Percentiles rank a stretch among this genome's conserved stretches.
Evolutionary conservation across 331 rosid species (phyloP).

Genomic region (Telfairia occidentalis): DNA sequence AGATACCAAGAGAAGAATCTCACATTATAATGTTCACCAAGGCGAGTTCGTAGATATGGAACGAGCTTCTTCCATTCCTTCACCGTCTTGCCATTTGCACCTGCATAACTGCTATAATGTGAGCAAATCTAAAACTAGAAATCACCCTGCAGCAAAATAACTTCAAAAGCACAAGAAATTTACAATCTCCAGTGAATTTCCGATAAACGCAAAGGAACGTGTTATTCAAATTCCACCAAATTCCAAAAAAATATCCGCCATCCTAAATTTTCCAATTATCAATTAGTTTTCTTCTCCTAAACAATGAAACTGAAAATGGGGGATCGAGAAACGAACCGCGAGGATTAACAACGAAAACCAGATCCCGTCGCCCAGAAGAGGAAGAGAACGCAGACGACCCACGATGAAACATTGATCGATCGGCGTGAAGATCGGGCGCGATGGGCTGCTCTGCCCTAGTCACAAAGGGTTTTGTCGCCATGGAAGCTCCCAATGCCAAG

Average conservation of each 20-base stretch:
- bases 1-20: constrained; percentile 5
- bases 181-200: not conserved
- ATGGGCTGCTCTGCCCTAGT: constrained; percentile 55
- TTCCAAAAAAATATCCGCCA: not conserved
- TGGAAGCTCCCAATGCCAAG: constrained; percentile 34
- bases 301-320: constrained; percentile 2
- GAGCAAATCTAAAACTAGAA: not conserved
- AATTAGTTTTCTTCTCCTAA: not conserved
- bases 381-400: constrained; percentile 34
- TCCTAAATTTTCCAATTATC: not conserved
- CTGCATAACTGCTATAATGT: constrained; percentile 28
- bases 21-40: constrained; percentile 64
- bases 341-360: constrained; percentile 90
- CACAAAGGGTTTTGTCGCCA: constrained; percentile 35
- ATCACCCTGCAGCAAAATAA: not conserved
- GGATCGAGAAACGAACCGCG: constrained; percentile 23
- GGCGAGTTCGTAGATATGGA: constrained; percentile 75
- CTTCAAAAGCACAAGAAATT: not conserved
- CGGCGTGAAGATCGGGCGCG: constrained; percentile 35
- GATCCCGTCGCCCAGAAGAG: constrained; percentile 50
- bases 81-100: constrained; percentile 83
- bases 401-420: constrained; percentile 21
- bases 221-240: not conserved
- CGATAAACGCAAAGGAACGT: not conserved
- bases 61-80: constrained; percentile 84